Evolutionary conservation across 148 eudicot species (phyloP).

Genomic region (Dianthus caryophyllus): DNA sequence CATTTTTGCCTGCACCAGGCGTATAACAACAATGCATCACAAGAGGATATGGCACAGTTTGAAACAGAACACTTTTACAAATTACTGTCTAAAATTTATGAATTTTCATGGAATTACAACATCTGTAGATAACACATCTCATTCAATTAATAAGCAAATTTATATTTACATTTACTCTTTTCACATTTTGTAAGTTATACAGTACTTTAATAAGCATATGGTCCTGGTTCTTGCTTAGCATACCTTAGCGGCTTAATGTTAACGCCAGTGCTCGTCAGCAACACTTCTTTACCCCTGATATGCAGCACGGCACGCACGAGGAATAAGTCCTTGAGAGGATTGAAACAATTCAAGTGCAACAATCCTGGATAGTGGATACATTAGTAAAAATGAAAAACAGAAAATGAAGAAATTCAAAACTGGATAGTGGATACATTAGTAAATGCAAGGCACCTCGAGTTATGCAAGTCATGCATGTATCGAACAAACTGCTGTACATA

Average conservation of each 20-base stretch:
- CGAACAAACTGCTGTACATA: neutral
- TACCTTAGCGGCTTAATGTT: neutral
- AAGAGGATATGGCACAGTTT: neutral
- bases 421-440: too few relatives aligned
- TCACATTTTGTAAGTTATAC: neutral
- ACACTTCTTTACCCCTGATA: neutral
- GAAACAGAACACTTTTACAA: neutral
- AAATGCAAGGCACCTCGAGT: too few relatives aligned
- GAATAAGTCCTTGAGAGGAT: neutral
- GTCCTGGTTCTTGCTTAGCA: neutral
- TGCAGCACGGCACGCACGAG: too few relatives aligned
- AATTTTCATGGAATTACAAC: neutral
- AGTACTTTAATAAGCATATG: neutral
- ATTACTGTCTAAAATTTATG: neutral
- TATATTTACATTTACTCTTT: neutral
- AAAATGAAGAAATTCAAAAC: neutral
- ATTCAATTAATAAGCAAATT: neutral
- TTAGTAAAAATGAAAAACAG: neutral
- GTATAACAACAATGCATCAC: slow-evolving; percentile 5
- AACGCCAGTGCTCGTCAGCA: neutral
- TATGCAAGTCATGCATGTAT: neutral
- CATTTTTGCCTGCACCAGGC: slow-evolving; percentile 38
- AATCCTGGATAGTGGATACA: neutral
- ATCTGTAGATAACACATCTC: slow-evolving; percentile 9
- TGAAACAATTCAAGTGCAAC: neutral